phyloP scores from a whole-genome alignment of 306 rosid species.

The Pterocarpus santalinus region DNA sequence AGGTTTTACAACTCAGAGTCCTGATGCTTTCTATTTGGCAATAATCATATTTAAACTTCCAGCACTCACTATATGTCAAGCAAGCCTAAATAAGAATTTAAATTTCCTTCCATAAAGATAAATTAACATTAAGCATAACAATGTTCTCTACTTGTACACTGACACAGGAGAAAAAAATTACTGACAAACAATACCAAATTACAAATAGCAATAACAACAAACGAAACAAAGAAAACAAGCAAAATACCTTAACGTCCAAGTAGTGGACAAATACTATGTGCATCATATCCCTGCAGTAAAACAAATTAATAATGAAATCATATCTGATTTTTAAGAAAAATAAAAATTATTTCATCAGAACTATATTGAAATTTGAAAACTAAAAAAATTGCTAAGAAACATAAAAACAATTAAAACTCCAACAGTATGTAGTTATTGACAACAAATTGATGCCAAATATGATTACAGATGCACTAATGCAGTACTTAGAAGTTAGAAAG shows the following conservation, averaged over 20 bases:
- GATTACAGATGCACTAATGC: conserved; percentile 21
- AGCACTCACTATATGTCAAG: conserved; percentile 8
- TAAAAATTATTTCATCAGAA: conserved; percentile 5
- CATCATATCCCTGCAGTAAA: conserved; percentile 84
- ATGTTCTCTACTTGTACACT: conserved; percentile 14
- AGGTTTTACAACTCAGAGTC: conserved; percentile 32
- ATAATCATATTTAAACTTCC: conserved; percentile 17
- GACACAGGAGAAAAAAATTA: conserved; percentile 13
- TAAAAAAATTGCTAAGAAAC: conserved; percentile 12
- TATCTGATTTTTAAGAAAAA: conserved; percentile 38
- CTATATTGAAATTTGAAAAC: conserved; percentile 37
- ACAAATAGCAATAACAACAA: conserved; percentile 30
- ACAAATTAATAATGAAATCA: conserved; percentile 34
- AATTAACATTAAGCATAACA: neutral
- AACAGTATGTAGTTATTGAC: neutral
- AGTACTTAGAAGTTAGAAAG: conserved; percentile 3
- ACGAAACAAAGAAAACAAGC: conserved; percentile 40
- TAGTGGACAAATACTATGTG: conserved; percentile 96
- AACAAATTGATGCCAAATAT: neutral
- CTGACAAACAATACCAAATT: neutral
- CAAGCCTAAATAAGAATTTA: conserved; percentile 4
- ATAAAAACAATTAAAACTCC: neutral
- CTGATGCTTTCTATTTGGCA: neutral
- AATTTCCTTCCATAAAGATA: neutral
- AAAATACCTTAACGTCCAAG: conserved; percentile 85